Conservation (phyloP, 2,329 filamentous ascomycete genomes). For the Tolypocladium album region DNA sequence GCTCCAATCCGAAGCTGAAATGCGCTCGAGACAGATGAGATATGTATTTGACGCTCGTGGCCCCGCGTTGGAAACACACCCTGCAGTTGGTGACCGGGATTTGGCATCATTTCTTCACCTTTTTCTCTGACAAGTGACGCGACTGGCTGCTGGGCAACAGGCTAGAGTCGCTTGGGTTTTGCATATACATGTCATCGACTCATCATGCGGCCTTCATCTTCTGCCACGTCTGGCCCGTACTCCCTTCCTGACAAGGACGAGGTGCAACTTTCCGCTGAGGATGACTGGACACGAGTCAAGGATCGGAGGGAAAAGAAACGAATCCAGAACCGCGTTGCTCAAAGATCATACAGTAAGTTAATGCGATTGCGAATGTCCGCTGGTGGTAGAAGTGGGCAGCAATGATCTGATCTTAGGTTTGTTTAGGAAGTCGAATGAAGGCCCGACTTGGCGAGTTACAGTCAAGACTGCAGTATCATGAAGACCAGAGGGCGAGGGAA, state of each 20-base stretch:
- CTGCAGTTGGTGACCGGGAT: neutral
- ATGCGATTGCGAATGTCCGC: neutral
- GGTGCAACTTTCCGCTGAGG: slow-evolving; percentile 1
- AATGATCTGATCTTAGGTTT: neutral
- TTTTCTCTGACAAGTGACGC: neutral
- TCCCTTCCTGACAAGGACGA: neutral
- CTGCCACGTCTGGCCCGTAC: neutral
- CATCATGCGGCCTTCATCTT: neutral
- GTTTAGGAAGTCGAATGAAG: neutral
- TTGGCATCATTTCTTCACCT: neutral
- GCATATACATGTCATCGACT: neutral
- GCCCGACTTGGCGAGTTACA: neutral
- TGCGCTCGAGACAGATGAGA: neutral
- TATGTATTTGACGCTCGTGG: neutral
- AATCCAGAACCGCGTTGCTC: slow-evolving; percentile 7
- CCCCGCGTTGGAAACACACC: neutral
- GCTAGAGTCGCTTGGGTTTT: neutral
- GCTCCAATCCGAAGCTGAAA: neutral
- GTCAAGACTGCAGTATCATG: neutral
- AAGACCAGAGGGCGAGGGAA: neutral
- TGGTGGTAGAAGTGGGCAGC: neutral
- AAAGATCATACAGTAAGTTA: slow-evolving; percentile 3
- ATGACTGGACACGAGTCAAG: slow-evolving; percentile 8
- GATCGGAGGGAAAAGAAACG: slow-evolving; percentile 6
- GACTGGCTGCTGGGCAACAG: neutral